Percentiles rank a stretch among this genome's conserved stretches.
These are phyloP conservation scores for Farysia itapuensis DNA, from an alignment of 1,284 basidiomycete species.

Conservation along the genomic window DNA sequence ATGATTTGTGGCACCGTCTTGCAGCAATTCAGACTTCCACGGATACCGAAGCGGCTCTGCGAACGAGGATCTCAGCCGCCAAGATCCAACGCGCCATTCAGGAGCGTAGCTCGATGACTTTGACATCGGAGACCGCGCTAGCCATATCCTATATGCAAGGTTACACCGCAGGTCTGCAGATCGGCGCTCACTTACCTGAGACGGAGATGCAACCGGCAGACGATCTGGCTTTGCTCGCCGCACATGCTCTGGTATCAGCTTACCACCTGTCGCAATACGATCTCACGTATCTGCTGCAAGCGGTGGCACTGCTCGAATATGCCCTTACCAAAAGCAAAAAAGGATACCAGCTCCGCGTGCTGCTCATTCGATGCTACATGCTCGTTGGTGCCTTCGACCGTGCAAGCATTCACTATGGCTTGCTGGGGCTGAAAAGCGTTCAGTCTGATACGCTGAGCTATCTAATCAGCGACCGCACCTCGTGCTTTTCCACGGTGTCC, in stretches of 20 bases:
- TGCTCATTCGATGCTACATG: conserved; percentile 30
- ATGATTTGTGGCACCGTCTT: conserved; percentile 6
- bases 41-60: conserved; percentile 11
- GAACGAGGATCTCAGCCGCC: conserved; percentile 25
- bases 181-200: conserved; percentile 68
- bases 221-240: conserved; percentile 76
- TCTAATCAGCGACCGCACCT: conserved; percentile 15
- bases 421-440: conserved; percentile 35
- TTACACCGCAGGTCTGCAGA: conserved; percentile 68
- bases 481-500: conserved; percentile 3
- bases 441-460: conserved; percentile 41
- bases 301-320: conserved; percentile 24
- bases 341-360: conserved; percentile 45
- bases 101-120: conserved; percentile 2
- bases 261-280: conserved; percentile 8
- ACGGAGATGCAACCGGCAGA: conserved; percentile 85
- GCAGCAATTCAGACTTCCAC: conserved; percentile 4
- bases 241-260: conserved; percentile 69
- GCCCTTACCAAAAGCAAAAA: conserved; percentile 33
- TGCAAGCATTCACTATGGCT: conserved; percentile 21
- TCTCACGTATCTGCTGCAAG: conserved; percentile 7
- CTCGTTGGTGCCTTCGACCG: conserved; percentile 28
- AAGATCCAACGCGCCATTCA: conserved; percentile 31
- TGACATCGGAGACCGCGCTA: conserved; percentile 4
- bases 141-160: conserved; percentile 38